A percentile compares a stretch with the other conserved stretches of the same genome.
phyloP scores from a whole-genome alignment of 1,139 yeast species.

The Yamadazyma aaseri region DNA sequence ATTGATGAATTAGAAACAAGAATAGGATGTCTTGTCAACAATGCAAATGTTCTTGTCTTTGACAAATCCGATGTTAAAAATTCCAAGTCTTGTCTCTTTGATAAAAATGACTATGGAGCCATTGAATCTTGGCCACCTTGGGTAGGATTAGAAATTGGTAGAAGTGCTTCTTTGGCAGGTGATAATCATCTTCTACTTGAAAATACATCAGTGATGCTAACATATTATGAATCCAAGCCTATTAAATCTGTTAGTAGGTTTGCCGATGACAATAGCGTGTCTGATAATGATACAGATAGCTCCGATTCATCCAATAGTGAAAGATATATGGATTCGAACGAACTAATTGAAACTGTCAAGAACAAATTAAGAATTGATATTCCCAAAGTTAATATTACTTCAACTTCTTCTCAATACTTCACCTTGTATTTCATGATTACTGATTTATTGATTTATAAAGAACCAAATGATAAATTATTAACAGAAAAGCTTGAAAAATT shows the following conservation, averaged over 20 bases:
- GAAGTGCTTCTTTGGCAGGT: slow-evolving; percentile 37
- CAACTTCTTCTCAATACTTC: slow-evolving; percentile 45
- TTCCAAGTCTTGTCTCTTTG: slow-evolving; percentile 20
- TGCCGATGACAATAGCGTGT: slow-evolving; percentile 9
- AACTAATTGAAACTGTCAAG: slow-evolving; percentile 8
- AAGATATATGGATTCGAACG: slow-evolving; percentile 7
- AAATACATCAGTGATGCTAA: slow-evolving; percentile 37
- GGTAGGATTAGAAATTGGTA: slow-evolving; percentile 45
- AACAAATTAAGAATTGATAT: slow-evolving; percentile 34
- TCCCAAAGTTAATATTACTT: slow-evolving; percentile 39
- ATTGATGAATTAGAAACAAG: slow-evolving; percentile 34
- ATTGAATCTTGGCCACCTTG: slow-evolving; percentile 47
- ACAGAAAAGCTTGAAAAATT: slow-evolving; percentile 39
- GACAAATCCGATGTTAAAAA: slow-evolving; percentile 25
- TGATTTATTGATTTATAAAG: slow-evolving; percentile 40
- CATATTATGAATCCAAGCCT: slow-evolving; percentile 33
- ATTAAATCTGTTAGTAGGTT: slow-evolving; percentile 16
- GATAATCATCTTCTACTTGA: slow-evolving; percentile 37
- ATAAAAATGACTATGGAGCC: slow-evolving; percentile 36
- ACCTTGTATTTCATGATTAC: slow-evolving; percentile 36
- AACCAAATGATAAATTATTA: slow-evolving; percentile 38
- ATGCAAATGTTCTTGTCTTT: slow-evolving; percentile 43
- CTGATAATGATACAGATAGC: slow-evolving; percentile 8
- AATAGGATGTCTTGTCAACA: slow-evolving; percentile 36
- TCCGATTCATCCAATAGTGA: background rate